phyloP scores from a whole-genome alignment of 2,329 filamentous ascomycete species.

The Botrytis squamosa region DNA sequence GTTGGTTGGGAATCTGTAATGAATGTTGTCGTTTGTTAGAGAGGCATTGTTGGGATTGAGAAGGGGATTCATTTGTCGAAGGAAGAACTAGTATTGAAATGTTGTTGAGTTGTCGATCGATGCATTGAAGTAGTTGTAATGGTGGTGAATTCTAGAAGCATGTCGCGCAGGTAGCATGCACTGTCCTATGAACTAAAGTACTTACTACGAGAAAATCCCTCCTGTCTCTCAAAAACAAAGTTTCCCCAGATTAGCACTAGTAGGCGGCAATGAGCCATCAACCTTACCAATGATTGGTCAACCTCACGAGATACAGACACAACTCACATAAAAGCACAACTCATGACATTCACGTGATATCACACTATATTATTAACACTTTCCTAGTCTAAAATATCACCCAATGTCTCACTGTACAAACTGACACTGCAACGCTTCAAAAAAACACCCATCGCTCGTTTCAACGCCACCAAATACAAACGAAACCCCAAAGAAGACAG shows the following conservation, averaged over 20 bases:
- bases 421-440: neutral
- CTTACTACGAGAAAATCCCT: neutral
- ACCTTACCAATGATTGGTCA: neutral
- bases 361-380: neutral
- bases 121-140: neutral
- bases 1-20: neutral
- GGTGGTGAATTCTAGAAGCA: neutral
- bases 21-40: neutral
- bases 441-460: neutral
- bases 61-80: neutral
- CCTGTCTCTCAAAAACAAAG: neutral
- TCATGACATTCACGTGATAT: conserved; percentile 14
- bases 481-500: conserved; percentile 11
- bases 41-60: neutral
- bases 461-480: conserved; percentile 4
- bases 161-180: neutral
- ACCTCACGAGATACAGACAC: conserved; percentile 13
- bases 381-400: neutral
- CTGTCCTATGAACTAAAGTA: neutral
- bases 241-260: neutral
- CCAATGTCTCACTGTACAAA: conserved; percentile 6
- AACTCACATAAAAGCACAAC: neutral
- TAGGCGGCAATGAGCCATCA: neutral
- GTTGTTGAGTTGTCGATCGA: neutral
- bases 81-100: neutral